Base-by-base conservation (phyloP, 1,284 basidiomycete genomes). In the Cutaneotrichosporon sp. region DNA sequence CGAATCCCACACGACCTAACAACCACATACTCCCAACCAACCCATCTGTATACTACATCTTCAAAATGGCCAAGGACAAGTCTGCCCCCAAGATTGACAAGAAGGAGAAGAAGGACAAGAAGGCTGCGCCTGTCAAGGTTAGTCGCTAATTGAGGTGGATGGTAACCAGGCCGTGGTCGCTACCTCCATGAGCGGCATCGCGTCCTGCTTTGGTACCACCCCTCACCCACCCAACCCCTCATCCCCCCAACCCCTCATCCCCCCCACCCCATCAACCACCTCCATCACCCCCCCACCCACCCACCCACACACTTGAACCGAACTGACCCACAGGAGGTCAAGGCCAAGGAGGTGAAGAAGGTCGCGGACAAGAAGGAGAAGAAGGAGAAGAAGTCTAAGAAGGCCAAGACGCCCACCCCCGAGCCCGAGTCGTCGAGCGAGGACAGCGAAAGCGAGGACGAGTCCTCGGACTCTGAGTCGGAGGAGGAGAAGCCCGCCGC, bases 381-480 rank as follows among this genome's bases (percentile, higher is more conserved):
- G 76, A 80, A 81, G 74, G 61, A 71, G 61, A 77, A 77, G 69
- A 67, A 74, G 49, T 81, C 81, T 75, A 80, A 81, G 74, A 62
- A 72, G 62, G 75, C 76, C 72, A 80, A 81, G 75, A 80, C 78
- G 67, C 76, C 77, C 14, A 78, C 80, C 49, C 79, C 79, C 59
- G 73, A 76, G 65, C 55, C 65, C 51, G 47, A 51, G 57, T 69
- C 69, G 56, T 65, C 66, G 4, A 67, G 69, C 30, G 66, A 68
- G 40, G 73, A 71, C 56, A 63, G 63, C 58, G 68, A 71, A 56
- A 72, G 71, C 53, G 69, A 72, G 38, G 13, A 86, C 58, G 89
- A 89, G 76, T 86, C 81, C 34, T 82, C 83, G 56, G 67, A 66
- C 38, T 65, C 63, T 26, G 62, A 61, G 42, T 56, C 53, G 4